phyloP scores from a whole-genome alignment of 345 rosid genomes.

The Geranium rotundifolium region DNA sequence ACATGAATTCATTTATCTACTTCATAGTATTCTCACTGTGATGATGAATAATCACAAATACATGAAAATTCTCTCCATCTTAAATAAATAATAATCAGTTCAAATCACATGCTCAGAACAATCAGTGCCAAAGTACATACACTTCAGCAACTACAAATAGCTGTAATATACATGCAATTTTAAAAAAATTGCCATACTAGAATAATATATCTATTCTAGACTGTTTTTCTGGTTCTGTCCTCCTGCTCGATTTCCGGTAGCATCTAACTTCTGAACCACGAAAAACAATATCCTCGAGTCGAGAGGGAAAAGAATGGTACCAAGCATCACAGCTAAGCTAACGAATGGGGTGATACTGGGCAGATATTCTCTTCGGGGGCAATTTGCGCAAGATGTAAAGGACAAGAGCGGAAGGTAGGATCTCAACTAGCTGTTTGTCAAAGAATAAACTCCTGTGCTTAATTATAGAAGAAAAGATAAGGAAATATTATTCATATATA shows the following conservation, averaged over 20 bases:
- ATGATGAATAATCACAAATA: too few relatives aligned
- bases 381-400: conserved; percentile 81
- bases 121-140: conserved; percentile 5
- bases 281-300: conserved; percentile 2
- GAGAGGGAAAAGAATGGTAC: conserved; percentile 1
- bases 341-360: conserved; percentile 90
- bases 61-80: background rate
- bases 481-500: background rate
- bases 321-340: conserved; percentile 13
- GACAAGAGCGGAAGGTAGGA: conserved; percentile 89
- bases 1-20: too few relatives aligned
- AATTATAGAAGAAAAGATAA: background rate
- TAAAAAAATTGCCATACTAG: conserved; percentile 19
- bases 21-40: too few relatives aligned
- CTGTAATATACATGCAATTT: conserved; percentile 10
- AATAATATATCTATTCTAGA: conserved; percentile 4
- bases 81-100: too few relatives aligned
- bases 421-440: conserved; percentile 68
- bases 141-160: conserved; percentile 11
- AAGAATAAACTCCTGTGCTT: conserved; percentile 2
- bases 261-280: conserved; percentile 9
- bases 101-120: background rate
- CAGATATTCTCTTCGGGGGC: conserved; percentile 89
- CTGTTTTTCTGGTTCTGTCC: conserved; percentile 14
- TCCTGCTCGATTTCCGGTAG: conserved; percentile 5